Base-by-base conservation (phyloP, 2,329 filamentous ascomycete species). In the Aaosphaeria arxii region DNA sequence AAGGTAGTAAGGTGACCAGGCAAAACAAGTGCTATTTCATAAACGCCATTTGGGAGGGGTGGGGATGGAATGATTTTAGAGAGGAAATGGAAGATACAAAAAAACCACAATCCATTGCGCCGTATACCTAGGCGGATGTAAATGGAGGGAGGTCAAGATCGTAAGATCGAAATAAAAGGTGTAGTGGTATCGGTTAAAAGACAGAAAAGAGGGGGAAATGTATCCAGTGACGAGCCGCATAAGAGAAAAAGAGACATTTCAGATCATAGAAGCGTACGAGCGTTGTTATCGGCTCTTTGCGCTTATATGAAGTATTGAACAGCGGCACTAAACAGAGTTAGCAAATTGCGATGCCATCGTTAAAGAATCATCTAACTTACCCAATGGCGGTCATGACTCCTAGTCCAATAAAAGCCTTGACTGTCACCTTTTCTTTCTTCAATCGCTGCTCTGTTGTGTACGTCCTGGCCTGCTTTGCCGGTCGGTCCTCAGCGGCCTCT, bases 371-470 rank as follows among this genome's bases (percentile, higher is more conserved):
- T 11, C 9, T 11, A n/a, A 87, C 91, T 76, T 82, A 97, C 94
- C 91, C 91, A 70, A 96, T 81, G 48, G 89, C 89, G 68, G 96
- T 80, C 42, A 89, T 94, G 49, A 90, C 90, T 53, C 86, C 89
- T 45, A 97, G 82, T 49, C 94, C 92, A 54, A 95, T 80, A 52
- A 96, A 76, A 42, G 94, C 90, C 65, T 91, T 84, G 71, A 86
- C 89, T 73, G 89, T 86, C 56, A 96, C 89, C 64, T 85, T 88
- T 73, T 95, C 87, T 74, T 90, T 91, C 71, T 86, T 86, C 57
- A 95, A 70, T 71, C 94, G 87, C 40, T 88, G 82, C 67, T 94
- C 88, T 1, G 90, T 66, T 11, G 63, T 65, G 47, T 65, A 67
- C 74, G 70, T 62, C 77, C 86, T 89, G 38, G 82, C 83, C 66